Evolutionary conservation across 305 asterid species (phyloP).

Genomic region (Solanum hybrid): DNA sequence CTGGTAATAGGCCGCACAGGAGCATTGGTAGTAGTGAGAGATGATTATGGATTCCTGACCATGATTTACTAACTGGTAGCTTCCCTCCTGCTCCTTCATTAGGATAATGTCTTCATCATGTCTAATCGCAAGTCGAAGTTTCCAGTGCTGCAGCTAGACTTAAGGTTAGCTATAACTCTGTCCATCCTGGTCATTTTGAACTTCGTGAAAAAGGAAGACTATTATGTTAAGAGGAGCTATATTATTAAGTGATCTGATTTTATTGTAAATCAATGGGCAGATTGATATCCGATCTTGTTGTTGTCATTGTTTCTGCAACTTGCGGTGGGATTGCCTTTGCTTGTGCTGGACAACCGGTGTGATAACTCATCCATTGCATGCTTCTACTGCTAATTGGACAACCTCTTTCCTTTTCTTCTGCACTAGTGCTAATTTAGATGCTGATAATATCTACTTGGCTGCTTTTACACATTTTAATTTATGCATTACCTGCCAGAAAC

Average conservation of each 20-base stretch:
- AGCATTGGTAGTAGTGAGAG: constrained; percentile 4
- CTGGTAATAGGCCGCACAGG: background rate
- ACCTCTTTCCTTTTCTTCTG: constrained; percentile 1
- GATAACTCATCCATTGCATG: constrained; percentile 13
- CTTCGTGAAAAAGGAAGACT: background rate
- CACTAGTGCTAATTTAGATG: background rate
- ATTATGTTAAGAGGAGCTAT: background rate
- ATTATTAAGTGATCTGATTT: background rate
- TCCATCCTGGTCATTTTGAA: background rate
- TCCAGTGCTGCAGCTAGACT: constrained; percentile 72
- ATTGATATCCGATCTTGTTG: constrained; percentile 76
- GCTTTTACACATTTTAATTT: background rate
- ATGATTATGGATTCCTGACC: constrained; percentile 4
- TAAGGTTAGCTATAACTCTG: constrained; percentile 40
- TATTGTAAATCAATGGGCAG: constrained; percentile 28
- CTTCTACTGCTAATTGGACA: background rate
- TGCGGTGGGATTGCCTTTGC: constrained; percentile 91
- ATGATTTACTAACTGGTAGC: background rate
- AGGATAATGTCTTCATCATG: constrained; percentile 80
- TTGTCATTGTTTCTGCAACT: constrained; percentile 84
- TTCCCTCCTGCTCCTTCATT: constrained; percentile 1
- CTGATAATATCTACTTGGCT: background rate
- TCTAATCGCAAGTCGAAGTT: constrained; percentile 69
- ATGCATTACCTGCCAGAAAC: background rate
- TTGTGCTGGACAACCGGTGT: constrained; percentile 85